These are phyloP conservation scores for Calocera cornea DNA, from an alignment of 768 basidiomycete species.

Conservation along the genomic window DNA sequence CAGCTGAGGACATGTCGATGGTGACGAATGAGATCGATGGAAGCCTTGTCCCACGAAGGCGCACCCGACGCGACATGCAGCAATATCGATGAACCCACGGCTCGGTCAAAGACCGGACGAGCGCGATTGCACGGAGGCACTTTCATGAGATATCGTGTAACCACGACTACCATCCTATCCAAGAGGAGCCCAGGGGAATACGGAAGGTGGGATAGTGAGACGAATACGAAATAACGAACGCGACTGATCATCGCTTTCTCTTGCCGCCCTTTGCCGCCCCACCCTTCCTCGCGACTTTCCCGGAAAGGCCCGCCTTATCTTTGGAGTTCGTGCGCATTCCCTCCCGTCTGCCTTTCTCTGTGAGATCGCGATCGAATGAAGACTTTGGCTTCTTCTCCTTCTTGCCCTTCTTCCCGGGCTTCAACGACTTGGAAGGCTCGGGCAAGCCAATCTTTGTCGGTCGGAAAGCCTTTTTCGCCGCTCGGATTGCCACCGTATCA, in stretches of 20 bases:
- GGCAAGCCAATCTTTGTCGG: conserved; percentile 62
- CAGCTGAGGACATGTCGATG: no score
- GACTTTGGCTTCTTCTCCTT: conserved; percentile 27
- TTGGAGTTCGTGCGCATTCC: background rate
- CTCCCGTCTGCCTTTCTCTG: background rate
- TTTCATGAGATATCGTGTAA: no score
- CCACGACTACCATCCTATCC: no score
- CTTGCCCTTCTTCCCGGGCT: conserved; percentile 18
- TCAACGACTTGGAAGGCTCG: conserved; percentile 19
- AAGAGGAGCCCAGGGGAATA: no score
- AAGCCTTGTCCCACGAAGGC: no score
- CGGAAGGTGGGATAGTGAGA: no score
- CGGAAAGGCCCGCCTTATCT: background rate
- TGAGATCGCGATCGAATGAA: conserved; percentile 9
- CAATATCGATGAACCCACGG: no score
- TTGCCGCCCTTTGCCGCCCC: background rate
- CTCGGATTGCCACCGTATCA: conserved; percentile 64
- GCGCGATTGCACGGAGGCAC: no score
- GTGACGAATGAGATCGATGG: no score
- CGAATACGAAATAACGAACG: background rate
- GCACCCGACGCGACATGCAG: no score
- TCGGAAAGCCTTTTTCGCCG: conserved; percentile 65
- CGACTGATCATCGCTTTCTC: background rate
- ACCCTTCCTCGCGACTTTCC: background rate
- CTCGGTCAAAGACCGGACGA: no score